These are phyloP conservation scores for Asterella californica DNA, from an alignment of 225 moss, liverwort and hornwort species.

Conservation along the genomic window DNA sequence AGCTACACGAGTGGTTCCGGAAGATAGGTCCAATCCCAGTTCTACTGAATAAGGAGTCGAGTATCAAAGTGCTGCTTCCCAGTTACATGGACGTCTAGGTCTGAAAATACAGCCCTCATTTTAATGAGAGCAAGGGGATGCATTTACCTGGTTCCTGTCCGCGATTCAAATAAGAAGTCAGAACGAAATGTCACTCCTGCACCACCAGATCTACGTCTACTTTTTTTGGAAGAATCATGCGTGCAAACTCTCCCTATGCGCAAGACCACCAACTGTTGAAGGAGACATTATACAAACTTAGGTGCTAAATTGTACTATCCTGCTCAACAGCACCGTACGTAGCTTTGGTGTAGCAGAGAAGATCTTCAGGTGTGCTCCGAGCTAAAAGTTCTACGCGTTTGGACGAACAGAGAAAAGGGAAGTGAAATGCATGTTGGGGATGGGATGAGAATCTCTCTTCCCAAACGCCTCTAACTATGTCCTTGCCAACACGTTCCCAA, in stretches of 20 bases:
- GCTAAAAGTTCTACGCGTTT: neutral
- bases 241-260: neutral
- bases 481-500: constrained; percentile 19
- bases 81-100: neutral
- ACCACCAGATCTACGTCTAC: neutral
- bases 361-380: neutral
- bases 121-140: neutral
- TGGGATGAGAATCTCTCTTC: constrained; percentile 1
- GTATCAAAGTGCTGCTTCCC: neutral
- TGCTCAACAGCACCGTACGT: constrained; percentile 4
- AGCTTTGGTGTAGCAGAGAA: constrained; percentile 19
- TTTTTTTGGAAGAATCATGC: neutral
- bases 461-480: constrained; percentile 12
- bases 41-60: neutral
- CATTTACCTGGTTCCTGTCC: neutral
- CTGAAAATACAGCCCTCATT: neutral
- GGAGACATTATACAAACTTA: constrained; percentile 11
- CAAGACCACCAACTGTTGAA: constrained; percentile 22
- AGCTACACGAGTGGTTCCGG: neutral
- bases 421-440: neutral
- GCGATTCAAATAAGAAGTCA: constrained; percentile 19
- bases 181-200: constrained; percentile 17
- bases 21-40: neutral
- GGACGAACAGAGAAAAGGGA: neutral
- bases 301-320: neutral